A percentile compares a stretch with the other conserved stretches of the same genome.
These are phyloP conservation scores for Sporisorium graminicola DNA, from an alignment of 1,284 basidiomycete species.

Conservation along the genomic window DNA sequence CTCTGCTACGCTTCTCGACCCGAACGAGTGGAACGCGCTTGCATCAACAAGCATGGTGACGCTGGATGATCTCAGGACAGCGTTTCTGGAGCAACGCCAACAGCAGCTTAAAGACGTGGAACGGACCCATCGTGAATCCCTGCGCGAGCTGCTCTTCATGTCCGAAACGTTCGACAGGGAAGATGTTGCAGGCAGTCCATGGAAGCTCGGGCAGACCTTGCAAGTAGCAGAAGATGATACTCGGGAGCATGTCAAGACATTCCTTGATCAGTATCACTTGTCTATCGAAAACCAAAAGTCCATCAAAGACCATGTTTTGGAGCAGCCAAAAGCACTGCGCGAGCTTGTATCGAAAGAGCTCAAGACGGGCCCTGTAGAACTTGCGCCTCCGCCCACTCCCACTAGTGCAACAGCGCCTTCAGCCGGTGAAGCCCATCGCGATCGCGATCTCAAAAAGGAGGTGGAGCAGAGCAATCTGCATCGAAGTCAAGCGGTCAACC, in stretches of 20 bases:
- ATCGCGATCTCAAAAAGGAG: constrained; percentile 39
- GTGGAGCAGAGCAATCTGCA: constrained; percentile 23
- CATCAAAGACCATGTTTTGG: constrained; percentile 31
- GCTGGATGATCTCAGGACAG: constrained; percentile 40
- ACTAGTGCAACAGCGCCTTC: constrained; percentile 34
- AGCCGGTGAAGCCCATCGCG: constrained; percentile 38
- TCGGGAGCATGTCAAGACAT: constrained; percentile 29
- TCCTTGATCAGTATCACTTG: constrained; percentile 26
- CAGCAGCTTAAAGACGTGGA: constrained; percentile 43
- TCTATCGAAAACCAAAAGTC: constrained; percentile 29
- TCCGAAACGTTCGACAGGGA: constrained; percentile 38
- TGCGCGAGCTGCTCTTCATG: constrained; percentile 51
- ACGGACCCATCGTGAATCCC: constrained; percentile 24
- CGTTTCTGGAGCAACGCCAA: constrained; percentile 41
- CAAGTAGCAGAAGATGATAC: constrained; percentile 34
- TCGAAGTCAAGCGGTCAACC: constrained; percentile 41
- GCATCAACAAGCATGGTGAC: constrained; percentile 55
- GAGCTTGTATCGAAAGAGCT: constrained; percentile 36
- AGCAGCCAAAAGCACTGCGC: constrained; percentile 34
- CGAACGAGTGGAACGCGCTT: constrained; percentile 51
- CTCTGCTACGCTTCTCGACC: constrained; percentile 45
- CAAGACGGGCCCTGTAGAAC: constrained; percentile 31
- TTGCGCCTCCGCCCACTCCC: constrained; percentile 47
- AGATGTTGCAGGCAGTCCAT: constrained; percentile 40
- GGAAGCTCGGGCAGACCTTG: constrained; percentile 41